phyloP scores from a whole-genome alignment of 768 basidiomycete genomes.

The Tephrocybe sp. region DNA sequence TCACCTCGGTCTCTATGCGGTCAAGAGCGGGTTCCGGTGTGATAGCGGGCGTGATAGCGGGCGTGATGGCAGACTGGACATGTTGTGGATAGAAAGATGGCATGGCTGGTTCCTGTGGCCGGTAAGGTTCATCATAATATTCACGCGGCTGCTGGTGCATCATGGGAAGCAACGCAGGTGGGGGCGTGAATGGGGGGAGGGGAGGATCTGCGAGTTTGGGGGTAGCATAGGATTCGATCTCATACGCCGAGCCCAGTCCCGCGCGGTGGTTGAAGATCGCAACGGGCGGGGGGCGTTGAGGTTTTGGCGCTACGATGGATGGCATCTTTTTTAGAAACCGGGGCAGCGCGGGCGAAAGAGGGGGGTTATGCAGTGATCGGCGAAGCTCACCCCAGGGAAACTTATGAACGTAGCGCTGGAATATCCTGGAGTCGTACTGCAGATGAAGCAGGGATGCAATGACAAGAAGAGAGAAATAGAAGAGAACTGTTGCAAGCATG shows the following conservation, averaged over 20 bases:
- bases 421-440: constrained; percentile 47
- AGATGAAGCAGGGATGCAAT: constrained; percentile 42
- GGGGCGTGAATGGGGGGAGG: constrained; percentile 18
- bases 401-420: constrained; percentile 49
- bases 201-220: constrained; percentile 20
- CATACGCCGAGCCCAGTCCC: constrained; percentile 42
- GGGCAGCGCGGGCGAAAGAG: constrained; percentile 25
- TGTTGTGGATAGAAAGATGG: constrained; percentile 34
- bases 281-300: constrained; percentile 35
- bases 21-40: not conserved
- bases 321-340: constrained; percentile 37
- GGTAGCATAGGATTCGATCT: constrained; percentile 48
- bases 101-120: constrained; percentile 11
- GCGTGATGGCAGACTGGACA: constrained; percentile 20
- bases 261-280: constrained; percentile 37
- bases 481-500: constrained; percentile 42
- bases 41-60: not conserved
- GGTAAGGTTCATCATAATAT: constrained; percentile 4
- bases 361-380: constrained; percentile 16
- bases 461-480: constrained; percentile 54
- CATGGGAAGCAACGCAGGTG: constrained; percentile 11
- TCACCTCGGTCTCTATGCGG: not conserved
- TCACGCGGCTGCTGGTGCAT: constrained; percentile 8
- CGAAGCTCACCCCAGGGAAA: constrained; percentile 36
- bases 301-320: constrained; percentile 43